phyloP scores from a whole-genome alignment of 495 filamentous ascomycete species.

The Penicillium dipodomyicola region DNA sequence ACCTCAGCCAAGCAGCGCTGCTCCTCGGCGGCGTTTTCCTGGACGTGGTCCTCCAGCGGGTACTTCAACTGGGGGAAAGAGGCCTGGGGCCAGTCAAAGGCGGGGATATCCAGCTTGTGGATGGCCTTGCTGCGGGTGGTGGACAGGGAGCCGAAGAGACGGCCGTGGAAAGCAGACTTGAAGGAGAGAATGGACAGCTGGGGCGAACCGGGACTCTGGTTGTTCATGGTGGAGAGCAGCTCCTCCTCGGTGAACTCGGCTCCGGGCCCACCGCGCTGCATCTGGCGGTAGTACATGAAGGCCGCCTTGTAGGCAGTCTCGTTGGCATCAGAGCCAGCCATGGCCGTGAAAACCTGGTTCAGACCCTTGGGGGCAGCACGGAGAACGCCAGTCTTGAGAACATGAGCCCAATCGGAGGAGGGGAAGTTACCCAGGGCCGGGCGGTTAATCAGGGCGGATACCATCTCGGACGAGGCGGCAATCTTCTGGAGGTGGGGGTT shows the following conservation, averaged over 20 bases:
- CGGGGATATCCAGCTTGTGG: conserved; percentile 97
- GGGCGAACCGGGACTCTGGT: conserved; percentile 79
- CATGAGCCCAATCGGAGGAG: conserved; percentile 79
- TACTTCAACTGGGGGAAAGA: conserved; percentile 89
- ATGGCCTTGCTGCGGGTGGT: conserved; percentile 96
- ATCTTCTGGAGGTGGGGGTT: conserved; percentile 76
- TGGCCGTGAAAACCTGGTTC: conserved; percentile 94
- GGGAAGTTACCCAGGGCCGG: conserved; percentile 97
- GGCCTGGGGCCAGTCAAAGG: conserved; percentile 98
- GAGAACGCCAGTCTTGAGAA: conserved; percentile 84
- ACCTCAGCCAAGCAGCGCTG: conserved; percentile 82
- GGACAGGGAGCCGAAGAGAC: conserved; percentile 86
- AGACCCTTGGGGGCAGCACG: conserved; percentile 87
- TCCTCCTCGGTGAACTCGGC: conserved; percentile 87
- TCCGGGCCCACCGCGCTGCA: conserved; percentile 76
- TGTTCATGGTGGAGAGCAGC: conserved; percentile 74
- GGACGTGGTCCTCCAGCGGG: conserved; percentile 77
- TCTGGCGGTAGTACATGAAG: conserved; percentile 94
- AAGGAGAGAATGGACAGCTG: conserved; percentile 90
- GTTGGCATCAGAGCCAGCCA: conserved; percentile 95
- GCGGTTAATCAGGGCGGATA: conserved; percentile 81
- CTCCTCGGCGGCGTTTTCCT: conserved; percentile 83
- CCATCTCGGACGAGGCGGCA: conserved; percentile 75
- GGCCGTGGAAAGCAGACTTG: conserved; percentile 91
- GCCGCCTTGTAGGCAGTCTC: conserved; percentile 99